Conservation (phyloP, 2,329 filamentous ascomycete genomes). For the Rutstroemia sydowiana region DNA sequence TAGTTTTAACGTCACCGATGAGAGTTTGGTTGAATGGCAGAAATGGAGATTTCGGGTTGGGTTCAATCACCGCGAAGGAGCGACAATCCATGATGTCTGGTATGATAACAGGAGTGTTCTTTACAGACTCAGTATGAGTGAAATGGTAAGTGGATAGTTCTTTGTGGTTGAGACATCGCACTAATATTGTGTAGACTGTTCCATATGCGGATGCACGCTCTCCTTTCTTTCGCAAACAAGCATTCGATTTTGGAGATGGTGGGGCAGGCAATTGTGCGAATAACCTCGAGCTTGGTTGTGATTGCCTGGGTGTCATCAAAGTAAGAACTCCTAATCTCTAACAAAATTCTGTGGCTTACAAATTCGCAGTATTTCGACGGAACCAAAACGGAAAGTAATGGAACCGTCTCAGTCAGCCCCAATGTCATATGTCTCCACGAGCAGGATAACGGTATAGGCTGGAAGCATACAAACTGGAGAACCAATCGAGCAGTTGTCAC, state of each 20-base stretch:
- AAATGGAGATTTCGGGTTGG: constrained; percentile 56
- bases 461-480: constrained; percentile 65
- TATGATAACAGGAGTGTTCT: constrained; percentile 53
- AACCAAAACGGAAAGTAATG: constrained; percentile 45
- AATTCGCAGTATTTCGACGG: constrained; percentile 44
- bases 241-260: constrained; percentile 62
- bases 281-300: constrained; percentile 59
- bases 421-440: constrained; percentile 65
- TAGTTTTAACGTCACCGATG: constrained; percentile 45
- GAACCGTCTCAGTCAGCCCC: constrained; percentile 43
- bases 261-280: constrained; percentile 59
- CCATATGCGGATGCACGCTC: constrained; percentile 42
- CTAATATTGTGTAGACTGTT: background rate
- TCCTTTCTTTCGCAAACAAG: constrained; percentile 59
- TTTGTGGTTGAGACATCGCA: too few relatives aligned
- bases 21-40: constrained; percentile 41
- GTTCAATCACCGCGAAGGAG: constrained; percentile 54
- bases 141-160: constrained; percentile 38
- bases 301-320: constrained; percentile 56
- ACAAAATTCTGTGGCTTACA: background rate
- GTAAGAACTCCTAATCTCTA: background rate
- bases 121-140: constrained; percentile 50
- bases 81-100: constrained; percentile 52
- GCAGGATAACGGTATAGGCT: constrained; percentile 60
- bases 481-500: constrained; percentile 55